Percentiles rank a stretch among this genome's conserved stretches.
phyloP scores from a whole-genome alignment of 345 rosid species.

The Camelina hispida region DNA sequence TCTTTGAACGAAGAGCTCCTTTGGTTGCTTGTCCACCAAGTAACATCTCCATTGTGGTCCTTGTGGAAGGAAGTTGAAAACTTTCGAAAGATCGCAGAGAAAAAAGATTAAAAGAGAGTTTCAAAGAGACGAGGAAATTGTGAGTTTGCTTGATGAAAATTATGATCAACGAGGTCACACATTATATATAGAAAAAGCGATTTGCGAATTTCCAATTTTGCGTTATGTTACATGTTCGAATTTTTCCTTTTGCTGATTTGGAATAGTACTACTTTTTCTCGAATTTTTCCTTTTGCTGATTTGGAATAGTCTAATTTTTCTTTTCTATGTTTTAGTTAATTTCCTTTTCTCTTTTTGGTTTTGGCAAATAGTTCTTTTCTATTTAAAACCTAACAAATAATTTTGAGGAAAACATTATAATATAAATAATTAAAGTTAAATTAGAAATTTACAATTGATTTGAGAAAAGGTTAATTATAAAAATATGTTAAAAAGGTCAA shows the following conservation, averaged over 20 bases:
- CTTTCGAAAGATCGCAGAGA: not conserved
- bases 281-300: not conserved
- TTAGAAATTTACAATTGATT: not conserved
- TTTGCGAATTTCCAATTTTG: not conserved
- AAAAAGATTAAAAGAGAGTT: not conserved
- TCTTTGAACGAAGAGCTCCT: slow-evolving; percentile 53
- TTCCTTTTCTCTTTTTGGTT: not conserved
- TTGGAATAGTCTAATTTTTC: not conserved
- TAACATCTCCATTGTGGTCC: slow-evolving; percentile 40
- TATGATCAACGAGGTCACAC: not conserved
- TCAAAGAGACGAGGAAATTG: not conserved
- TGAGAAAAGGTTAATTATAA: too few species aligned
- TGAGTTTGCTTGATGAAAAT: not conserved
- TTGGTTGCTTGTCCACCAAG: slow-evolving; percentile 33
- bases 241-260: slow-evolving; percentile 1
- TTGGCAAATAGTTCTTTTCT: not conserved
- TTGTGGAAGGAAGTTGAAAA: not conserved
- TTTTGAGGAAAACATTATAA: not conserved
- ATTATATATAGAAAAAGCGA: not conserved
- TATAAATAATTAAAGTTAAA: not conserved
- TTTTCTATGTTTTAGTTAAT: not conserved
- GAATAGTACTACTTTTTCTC: not conserved
- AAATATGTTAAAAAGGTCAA: too few species aligned
- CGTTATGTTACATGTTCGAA: not conserved
- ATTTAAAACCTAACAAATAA: not conserved